Conservation (phyloP, 108 stramenopile species). For the Nitzschia putrida region DNA sequence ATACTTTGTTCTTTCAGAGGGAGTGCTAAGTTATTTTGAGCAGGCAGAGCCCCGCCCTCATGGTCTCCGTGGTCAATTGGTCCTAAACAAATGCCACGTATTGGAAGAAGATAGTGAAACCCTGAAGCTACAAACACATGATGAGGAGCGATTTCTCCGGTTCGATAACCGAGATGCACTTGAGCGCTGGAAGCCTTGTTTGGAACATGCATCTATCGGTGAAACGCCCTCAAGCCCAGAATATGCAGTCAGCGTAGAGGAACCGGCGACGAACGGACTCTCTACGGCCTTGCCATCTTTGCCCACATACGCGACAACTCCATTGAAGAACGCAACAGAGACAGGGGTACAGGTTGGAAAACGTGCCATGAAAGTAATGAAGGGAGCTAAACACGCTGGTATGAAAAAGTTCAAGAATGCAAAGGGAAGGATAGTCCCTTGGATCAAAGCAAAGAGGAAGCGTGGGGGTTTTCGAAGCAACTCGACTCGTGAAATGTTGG, state of each 20-base stretch:
- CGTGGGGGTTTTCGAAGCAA: not conserved
- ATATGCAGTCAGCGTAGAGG: not conserved
- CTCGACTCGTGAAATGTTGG: conserved; percentile 35
- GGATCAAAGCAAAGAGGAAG: not conserved
- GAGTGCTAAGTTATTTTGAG: conserved; percentile 60
- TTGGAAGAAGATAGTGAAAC: conserved; percentile 20
- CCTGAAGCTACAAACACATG: not conserved
- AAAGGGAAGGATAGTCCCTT: conserved; percentile 21
- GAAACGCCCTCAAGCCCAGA: not conserved
- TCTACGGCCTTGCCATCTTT: no score
- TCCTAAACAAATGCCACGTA: conserved; percentile 40
- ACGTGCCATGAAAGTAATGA: conserved; percentile 36
- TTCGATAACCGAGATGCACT: conserved; percentile 57
- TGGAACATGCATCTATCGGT: conserved; percentile 13
- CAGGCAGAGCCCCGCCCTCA: conserved; percentile 60
- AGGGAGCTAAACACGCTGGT: conserved; percentile 32
- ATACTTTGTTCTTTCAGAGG: conserved; percentile 62
- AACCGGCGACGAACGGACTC: no score
- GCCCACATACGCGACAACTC: conserved; percentile 1
- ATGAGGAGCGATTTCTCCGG: conserved; percentile 40
- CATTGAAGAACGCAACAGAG: conserved; percentile 30
- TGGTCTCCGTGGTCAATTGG: conserved; percentile 52
- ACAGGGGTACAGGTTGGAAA: conserved; percentile 20
- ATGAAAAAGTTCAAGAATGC: conserved; percentile 41
- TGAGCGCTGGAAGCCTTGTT: conserved; percentile 47